Evolutionary conservation across 805 yeast genomes (phyloP), one percentile per base, ranked within the genome.

Genomic region (Kluyveromyces dobzhanskii): DNA sequence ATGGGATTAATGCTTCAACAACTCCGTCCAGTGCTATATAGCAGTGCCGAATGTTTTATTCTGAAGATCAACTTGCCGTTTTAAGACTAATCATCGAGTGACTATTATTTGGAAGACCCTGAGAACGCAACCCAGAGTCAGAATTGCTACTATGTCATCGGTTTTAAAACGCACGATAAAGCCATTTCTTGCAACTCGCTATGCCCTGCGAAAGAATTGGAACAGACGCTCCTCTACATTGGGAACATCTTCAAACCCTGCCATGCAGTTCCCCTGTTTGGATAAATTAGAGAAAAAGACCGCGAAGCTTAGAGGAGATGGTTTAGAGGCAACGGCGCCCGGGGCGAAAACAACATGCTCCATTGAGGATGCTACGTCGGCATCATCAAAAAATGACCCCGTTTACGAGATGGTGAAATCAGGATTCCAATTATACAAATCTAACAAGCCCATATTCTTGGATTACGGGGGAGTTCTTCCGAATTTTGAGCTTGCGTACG

Each of bases 391-490:
- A 1, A 94, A 94, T 1, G 95, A 87, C 53, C 97, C 97, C 0
- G 73, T 81, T 1, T 88, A 87, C 59, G 70, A 87, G 1, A 69
- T 70, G 44, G 80, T 83, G 4, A 73, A 71, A 36, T 67, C 76
- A 3, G 94, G 94, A 2, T 86, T 78, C 51, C 69, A 82, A 42
- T 51, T 71, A 1, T 86, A 60, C 57, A 63, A 66, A 36, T 71
- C 78, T 8, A 41, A 63, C 3, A 62, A 73, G 17, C 88, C 90
- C 0, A 62, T 86, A 2, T 75, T 75, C 43, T 69, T 86, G 12
- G 97, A 88, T 54, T 76, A 80, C 56, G 97, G 97, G 11, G 92
- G 88, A 1, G 69, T 64, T 45, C 64, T 88, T 26, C 85, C 85
- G 1, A 75, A 73, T 44, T 85, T 73, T 50, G 77, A 83, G 48